Evolutionary conservation across 2,329 filamentous ascomycete genomes (phyloP), one percentile per base, ranked within the genome.

Genomic region (Davidsoniella virescens): DNA sequence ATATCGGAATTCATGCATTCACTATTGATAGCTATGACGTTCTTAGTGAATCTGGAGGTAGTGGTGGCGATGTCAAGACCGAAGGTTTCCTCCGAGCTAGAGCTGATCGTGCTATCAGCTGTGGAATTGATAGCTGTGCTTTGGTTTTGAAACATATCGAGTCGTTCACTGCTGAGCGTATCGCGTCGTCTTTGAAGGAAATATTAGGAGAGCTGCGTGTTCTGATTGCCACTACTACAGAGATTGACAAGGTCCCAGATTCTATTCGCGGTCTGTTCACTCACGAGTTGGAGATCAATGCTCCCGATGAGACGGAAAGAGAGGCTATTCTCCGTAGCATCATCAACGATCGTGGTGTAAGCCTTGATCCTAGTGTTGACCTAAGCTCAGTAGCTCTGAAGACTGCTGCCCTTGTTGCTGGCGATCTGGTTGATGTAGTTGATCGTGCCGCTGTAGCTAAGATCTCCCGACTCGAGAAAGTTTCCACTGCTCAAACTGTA

Each of bases 361-460:
- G 77, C n/a, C 67, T 95, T 2, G 84, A 88, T 16, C 76, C 83
- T 0, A 82, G 88, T 47, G 86, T 95, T 3, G 87, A 95, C 51
- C 71, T 98, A 4, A 76, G 79, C 54, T 79, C 82, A 8, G 81
- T 98, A 14, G 92, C 92, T 0, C 74, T 98, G 47, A 96, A 96
- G 68, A 98, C 92, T 7, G 92, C 92, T 5, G 92, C 92, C 1
- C 71, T 98, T 6, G 92, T 98, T 2, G 92, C 92, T 17, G 92
- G 88, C 12, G 90, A 98, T 61, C 68, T 98, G 8, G 82, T 94
- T 1, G 92, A 98, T 60, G 90, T 98, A 0, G 86, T 95, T 29
- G 88, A 95, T 59, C 78, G 92, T 44, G 92, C 92, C 1, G 70
- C 86, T 1, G 79, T 90, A 9, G 87, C 87, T 5, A 80, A 84